Evolutionary conservation across 2,329 filamentous ascomycete species (phyloP), one percentile per base, ranked within the genome.

Genomic region (Claviceps digitariae): DNA sequence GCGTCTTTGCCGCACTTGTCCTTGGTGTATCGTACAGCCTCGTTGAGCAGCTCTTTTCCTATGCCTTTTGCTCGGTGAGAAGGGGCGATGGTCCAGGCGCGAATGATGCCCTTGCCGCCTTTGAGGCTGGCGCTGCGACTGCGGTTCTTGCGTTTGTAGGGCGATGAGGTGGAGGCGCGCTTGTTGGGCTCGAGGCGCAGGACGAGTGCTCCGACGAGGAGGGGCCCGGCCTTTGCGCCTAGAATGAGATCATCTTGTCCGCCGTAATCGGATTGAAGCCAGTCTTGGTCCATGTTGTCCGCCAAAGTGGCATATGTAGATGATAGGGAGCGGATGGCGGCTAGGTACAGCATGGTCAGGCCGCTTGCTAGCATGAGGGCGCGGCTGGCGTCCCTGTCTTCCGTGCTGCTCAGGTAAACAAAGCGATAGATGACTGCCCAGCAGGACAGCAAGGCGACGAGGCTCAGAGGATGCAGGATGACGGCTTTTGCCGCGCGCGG

Each of bases 1-100:
- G 79, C 80, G 36, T 81, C 82, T 55, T 78, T 78, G 44, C 87
- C 86, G 54, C 84, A 84, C 62, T 77, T 79, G 66, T 83, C 81
- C 60, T 78, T 78, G 55, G 85, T 84, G 52, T 84, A 66, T 54
- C 75, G 75, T 2, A 90, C 82, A 1, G 86, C 87, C 60, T 87
- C 84, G 59, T 84, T 78, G 48, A 95, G 72, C 61, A 95, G 69
- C 34, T 82, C 83, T 43, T 72, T 75, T 2, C 89, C 90, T 25
- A 94, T 73, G 0, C 89, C 88, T 57, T 81, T 79, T 34, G 79
- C 74, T 27, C 90, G 77, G 66, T 88, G 89, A 59, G 75, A 74
- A 50, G 82, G 69, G 63, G 76, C 76, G 1, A 89, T 87, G 2
- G 88, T 91, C 89, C 90, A 95, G 1, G 86, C 89, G 29, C 86